These are phyloP conservation scores for Panicum hallii DNA, from an alignment of 202 grass and related monocot genomes.

Conservation along the genomic window DNA sequence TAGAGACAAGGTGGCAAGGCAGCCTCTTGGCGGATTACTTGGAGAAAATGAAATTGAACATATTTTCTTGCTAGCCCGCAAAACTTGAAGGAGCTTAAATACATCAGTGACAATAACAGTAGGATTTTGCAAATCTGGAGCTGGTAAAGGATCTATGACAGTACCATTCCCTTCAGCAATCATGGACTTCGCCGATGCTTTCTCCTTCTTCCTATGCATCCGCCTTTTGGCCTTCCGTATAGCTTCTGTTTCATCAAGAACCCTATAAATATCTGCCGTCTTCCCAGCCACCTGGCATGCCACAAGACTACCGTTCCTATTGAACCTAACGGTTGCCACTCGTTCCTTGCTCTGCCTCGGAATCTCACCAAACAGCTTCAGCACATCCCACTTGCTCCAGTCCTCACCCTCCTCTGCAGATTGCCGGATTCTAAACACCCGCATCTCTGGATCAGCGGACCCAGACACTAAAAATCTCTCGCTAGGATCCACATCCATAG, in stretches of 20 bases:
- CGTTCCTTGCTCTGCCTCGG: conserved; percentile 82
- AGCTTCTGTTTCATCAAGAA: conserved; percentile 81
- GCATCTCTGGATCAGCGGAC: conserved; percentile 75
- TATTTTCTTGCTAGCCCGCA: conserved; percentile 89
- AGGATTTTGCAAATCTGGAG: conserved; percentile 57
- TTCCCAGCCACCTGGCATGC: conserved; percentile 92
- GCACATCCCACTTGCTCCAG: conserved; percentile 81
- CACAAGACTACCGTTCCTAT: conserved; percentile 71
- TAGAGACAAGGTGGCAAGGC: conserved; percentile 75
- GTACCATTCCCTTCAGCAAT: conserved; percentile 53
- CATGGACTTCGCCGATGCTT: conserved; percentile 59
- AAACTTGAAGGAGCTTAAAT: conserved; percentile 81
- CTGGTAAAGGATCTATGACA: conserved; percentile 59
- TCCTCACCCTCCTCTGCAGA: conserved; percentile 55
- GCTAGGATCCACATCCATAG: conserved; percentile 74
- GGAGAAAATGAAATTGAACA: conserved; percentile 83
- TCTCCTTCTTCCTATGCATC: conserved; percentile 88
- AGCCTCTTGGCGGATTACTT: conserved; percentile 62
- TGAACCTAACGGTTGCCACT: conserved; percentile 73
- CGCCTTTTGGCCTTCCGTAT: conserved; percentile 79
- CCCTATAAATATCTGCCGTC: conserved; percentile 72
- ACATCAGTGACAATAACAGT: conserved; percentile 71
- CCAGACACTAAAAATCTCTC: conserved; percentile 84
- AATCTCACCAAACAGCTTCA: conserved; percentile 95
- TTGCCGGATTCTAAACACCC: conserved; percentile 70